Conservation (phyloP, 805 yeast genomes). For the Ogataea paradorogensis region DNA sequence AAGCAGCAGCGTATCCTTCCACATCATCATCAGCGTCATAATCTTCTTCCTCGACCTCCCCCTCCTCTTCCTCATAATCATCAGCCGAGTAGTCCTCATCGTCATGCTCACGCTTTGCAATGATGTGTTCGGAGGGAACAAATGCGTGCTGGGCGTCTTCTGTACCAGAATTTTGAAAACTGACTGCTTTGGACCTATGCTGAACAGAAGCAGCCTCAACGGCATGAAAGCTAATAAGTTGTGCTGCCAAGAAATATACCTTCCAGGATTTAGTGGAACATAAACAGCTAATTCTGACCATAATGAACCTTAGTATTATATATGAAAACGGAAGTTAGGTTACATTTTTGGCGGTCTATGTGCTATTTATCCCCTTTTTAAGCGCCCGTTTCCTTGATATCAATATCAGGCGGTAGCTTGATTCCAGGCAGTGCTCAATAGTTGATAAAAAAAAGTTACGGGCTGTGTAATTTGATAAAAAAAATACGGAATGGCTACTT, state of each 20-base stretch:
- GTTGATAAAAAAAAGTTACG: neutral
- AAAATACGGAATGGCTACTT: conserved; percentile 1
- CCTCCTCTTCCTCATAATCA: conserved; percentile 6
- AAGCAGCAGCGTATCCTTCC: conserved; percentile 4
- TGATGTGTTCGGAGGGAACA: conserved; percentile 1
- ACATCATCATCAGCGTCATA: conserved; percentile 10
- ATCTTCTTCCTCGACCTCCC: conserved; percentile 6
- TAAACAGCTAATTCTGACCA: conserved; percentile 6
- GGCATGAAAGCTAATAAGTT: neutral
- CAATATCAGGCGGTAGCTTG: neutral
- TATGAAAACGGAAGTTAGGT: neutral
- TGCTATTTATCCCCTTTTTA: neutral
- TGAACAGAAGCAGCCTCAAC: conserved; percentile 8
- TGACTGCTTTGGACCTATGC: conserved; percentile 8
- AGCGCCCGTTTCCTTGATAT: neutral
- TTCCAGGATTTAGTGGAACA: conserved; percentile 5
- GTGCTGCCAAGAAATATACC: conserved; percentile 7
- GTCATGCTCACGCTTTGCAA: conserved; percentile 2
- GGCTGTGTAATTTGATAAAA: conserved; percentile 6
- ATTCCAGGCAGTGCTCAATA: neutral
- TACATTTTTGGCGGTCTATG: neutral
- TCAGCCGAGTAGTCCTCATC: conserved; percentile 2
- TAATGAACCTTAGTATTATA: neutral
- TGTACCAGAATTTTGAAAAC: conserved; percentile 1
- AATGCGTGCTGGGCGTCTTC: conserved; percentile 7